These are phyloP conservation scores for Umbelopsis vinacea DNA, from an alignment of 192 early-diverging fungal species.

Conservation along the genomic window DNA sequence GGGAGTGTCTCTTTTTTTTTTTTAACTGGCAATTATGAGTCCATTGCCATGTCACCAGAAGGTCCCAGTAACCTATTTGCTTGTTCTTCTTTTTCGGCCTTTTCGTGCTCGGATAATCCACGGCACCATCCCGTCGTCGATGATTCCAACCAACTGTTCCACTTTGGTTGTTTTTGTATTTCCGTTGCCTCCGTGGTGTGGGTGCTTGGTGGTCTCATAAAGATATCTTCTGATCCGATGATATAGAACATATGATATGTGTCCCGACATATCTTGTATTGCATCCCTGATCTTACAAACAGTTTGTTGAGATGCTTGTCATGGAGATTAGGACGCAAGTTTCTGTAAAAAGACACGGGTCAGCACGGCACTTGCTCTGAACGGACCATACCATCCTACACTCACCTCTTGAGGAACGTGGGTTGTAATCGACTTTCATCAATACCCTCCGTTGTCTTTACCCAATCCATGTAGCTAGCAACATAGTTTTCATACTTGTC, in stretches of 20 bases:
- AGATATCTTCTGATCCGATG: conserved; percentile 92
- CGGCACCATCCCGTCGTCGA: conserved; percentile 30
- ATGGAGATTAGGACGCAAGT: conserved; percentile 23
- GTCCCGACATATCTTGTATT: conserved; percentile 96
- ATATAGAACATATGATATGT: conserved; percentile 99
- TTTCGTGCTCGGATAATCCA: conserved; percentile 7
- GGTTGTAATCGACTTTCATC: conserved; percentile 54
- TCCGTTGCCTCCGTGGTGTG: neutral
- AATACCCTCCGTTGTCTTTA: conserved; percentile 81
- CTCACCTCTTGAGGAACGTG: conserved; percentile 78
- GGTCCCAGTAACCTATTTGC: neutral
- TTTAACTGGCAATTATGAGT: neutral
- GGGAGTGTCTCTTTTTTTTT: neutral
- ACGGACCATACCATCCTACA: neutral
- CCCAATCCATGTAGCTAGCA: conserved; percentile 86
- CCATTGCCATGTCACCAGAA: neutral
- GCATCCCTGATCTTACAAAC: conserved; percentile 76
- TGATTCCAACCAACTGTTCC: conserved; percentile 28
- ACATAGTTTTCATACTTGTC: conserved; percentile 97
- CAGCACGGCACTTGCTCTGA: too few species aligned
- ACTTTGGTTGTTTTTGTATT: neutral
- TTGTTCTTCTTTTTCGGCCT: conserved; percentile 8
- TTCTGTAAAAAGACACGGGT: neutral
- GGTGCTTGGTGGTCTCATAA: conserved; percentile 50
- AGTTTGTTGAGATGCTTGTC: conserved; percentile 58